Evolutionary conservation across 2,329 filamentous ascomycete species (phyloP), one percentile per base, ranked within the genome.

Genomic region (Fusarium ramigenum): DNA sequence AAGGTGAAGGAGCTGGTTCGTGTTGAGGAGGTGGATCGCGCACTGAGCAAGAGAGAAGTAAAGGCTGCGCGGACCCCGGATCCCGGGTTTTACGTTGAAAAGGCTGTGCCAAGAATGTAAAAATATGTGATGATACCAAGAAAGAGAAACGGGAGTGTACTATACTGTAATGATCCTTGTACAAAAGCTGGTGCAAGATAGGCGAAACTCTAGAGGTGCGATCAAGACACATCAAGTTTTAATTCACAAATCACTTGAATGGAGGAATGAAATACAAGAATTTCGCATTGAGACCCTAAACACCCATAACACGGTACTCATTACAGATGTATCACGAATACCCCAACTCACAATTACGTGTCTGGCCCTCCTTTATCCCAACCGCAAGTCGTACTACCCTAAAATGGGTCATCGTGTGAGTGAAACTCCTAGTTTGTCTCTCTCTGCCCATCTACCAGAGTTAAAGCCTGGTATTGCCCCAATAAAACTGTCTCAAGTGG

Each of bases 1-100:
- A 92, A 93, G 83, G 94, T 98, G 77, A 98, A 98, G 86, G 95
- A 98, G 84, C 86, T 98, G 72, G 93, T 98, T 50, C 87, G 90
- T 60, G 94, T 97, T 40, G 86, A 91, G 75, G 95, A 97, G 84
- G 94, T 97, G 49, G 90, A 91, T 39, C 81, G 84, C 70, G 82
- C 87, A 37, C 81, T 94, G 83, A 91, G 87, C 12, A 89, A 90
- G 79, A 83, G 84, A 63, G 89, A 97, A 85, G 87, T 97, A 79
- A 91, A 90, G 84, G 89, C 87, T 58, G 86, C 89, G 83, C 85
- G 95, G 82, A 90, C 88, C 82, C 94, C 95, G 7, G 93, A 96
- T 69, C 85, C 87, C 2, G 95, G 95, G 4, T 98, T 95, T 79
- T 96, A 91, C 77, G 80, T 97, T 68, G 94, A 97, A 87, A 91